Evolutionary conservation across 1,139 yeast species (phyloP).

Genomic region (Kluyveromyces sp.): DNA sequence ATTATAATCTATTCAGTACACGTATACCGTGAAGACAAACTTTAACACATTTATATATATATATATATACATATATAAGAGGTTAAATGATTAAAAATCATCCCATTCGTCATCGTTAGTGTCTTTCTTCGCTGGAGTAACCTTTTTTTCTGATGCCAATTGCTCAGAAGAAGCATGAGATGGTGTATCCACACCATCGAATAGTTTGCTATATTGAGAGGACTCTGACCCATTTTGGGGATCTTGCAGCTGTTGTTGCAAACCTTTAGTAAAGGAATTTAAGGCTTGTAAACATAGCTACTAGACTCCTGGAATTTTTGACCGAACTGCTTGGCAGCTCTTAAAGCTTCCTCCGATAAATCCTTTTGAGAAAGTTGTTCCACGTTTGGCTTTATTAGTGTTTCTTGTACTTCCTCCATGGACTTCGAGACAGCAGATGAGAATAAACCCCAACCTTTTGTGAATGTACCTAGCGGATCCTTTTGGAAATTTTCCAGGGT

Average conservation of each 20-base stretch:
- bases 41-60: not conserved
- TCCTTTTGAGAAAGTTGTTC: conserved; percentile 78
- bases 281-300: conserved; percentile 56
- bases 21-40: no score
- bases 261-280: conserved; percentile 49
- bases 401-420: conserved; percentile 76
- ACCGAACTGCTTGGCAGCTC: conserved; percentile 94
- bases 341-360: conserved; percentile 66
- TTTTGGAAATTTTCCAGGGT: conserved; percentile 68
- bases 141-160: conserved; percentile 4
- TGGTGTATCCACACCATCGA: conserved; percentile 39
- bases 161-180: no score
- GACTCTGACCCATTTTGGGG: conserved; percentile 20
- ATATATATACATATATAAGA: no score
- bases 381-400: conserved; percentile 83
- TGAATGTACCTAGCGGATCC: conserved; percentile 83
- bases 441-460: conserved; percentile 92
- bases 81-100: conserved; percentile 17
- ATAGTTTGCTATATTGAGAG: conserved; percentile 39
- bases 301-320: conserved; percentile 90
- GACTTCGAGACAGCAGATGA: conserved; percentile 77
- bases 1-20: no score
- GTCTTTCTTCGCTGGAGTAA: not conserved
- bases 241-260: conserved; percentile 24
- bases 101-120: conserved; percentile 26